These are phyloP conservation scores for Pseudomicrostroma phylloplanum DNA, from an alignment of 1,284 basidiomycete genomes.

Conservation along the genomic window DNA sequence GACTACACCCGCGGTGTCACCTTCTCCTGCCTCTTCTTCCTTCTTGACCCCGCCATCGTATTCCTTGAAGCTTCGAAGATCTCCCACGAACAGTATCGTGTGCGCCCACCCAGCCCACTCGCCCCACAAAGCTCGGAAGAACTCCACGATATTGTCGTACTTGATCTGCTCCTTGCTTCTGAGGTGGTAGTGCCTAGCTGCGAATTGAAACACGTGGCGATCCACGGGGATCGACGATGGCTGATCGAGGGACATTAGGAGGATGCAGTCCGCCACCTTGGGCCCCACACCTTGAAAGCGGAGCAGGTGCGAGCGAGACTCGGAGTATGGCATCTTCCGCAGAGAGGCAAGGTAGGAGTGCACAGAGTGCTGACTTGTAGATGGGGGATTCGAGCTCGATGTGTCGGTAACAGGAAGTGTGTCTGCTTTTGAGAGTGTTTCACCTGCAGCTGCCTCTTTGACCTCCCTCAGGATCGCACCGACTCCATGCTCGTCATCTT, in stretches of 20 bases:
- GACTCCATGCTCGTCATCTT: not conserved
- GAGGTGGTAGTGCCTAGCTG: constrained; percentile 44
- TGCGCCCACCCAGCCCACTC: constrained; percentile 49
- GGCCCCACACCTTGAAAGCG: constrained; percentile 79
- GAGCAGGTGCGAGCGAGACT: constrained; percentile 70
- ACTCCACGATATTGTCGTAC: constrained; percentile 45
- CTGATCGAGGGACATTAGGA: constrained; percentile 91
- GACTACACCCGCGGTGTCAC: too few relatives aligned
- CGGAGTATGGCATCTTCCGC: constrained; percentile 57
- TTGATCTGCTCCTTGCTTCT: constrained; percentile 21
- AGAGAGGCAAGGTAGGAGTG: constrained; percentile 60
- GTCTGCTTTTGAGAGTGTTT: not conserved
- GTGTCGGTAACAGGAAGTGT: not conserved
- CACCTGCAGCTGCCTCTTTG: constrained; percentile 14
- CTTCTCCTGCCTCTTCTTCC: constrained; percentile 14
- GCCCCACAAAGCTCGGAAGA: constrained; percentile 44
- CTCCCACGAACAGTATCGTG: constrained; percentile 43
- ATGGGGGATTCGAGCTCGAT: constrained; percentile 4
- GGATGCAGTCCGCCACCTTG: constrained; percentile 68
- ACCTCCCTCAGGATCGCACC: constrained; percentile 18
- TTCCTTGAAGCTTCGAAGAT: constrained; percentile 33
- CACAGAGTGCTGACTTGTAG: constrained; percentile 15
- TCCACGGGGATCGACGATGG: constrained; percentile 45
- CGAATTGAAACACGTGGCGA: constrained; percentile 48
- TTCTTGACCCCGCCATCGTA: constrained; percentile 26